phyloP scores from a whole-genome alignment of 108 stramenopile genomes.

The Bacterosira constricta region DNA sequence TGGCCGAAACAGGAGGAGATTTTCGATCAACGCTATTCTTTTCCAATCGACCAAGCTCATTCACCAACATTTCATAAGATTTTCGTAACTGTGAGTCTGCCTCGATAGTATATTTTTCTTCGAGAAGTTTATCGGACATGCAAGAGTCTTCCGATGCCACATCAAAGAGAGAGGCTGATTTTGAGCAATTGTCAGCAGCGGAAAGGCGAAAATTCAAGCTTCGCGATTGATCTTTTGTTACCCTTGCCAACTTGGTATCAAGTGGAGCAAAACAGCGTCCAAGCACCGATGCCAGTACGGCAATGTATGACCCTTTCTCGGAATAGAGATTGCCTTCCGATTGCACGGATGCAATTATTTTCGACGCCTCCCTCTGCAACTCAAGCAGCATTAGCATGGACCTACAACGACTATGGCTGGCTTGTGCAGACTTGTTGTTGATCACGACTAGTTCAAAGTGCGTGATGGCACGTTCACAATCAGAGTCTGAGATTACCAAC shows the following conservation, averaged over 20 bases:
- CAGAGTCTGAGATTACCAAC: background rate
- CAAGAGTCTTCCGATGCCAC: constrained; percentile 8
- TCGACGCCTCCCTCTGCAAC: constrained; percentile 32
- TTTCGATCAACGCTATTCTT: constrained; percentile 1
- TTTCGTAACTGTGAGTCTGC: constrained; percentile 26
- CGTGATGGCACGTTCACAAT: constrained; percentile 1
- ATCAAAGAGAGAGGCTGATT: constrained; percentile 34
- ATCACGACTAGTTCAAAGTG: constrained; percentile 31
- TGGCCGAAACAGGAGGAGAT: constrained; percentile 22
- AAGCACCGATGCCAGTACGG: constrained; percentile 26
- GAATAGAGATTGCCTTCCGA: background rate
- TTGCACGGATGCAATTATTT: constrained; percentile 22
- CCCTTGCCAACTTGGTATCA: constrained; percentile 15
- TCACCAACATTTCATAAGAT: constrained; percentile 26
- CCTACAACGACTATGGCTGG: constrained; percentile 28
- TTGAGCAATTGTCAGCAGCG: constrained; percentile 29
- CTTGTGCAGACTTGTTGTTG: constrained; percentile 9
- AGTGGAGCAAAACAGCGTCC: constrained; percentile 38
- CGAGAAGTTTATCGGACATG: background rate
- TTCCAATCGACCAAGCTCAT: constrained; percentile 3
- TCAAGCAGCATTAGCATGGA: constrained; percentile 31
- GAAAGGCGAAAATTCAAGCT: constrained; percentile 25
- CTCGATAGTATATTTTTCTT: constrained; percentile 10
- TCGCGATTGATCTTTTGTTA: constrained; percentile 9
- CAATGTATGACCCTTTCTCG: background rate